These are phyloP conservation scores for Blastobotrys americana DNA, from an alignment of 805 yeast species.

Conservation along the genomic window DNA sequence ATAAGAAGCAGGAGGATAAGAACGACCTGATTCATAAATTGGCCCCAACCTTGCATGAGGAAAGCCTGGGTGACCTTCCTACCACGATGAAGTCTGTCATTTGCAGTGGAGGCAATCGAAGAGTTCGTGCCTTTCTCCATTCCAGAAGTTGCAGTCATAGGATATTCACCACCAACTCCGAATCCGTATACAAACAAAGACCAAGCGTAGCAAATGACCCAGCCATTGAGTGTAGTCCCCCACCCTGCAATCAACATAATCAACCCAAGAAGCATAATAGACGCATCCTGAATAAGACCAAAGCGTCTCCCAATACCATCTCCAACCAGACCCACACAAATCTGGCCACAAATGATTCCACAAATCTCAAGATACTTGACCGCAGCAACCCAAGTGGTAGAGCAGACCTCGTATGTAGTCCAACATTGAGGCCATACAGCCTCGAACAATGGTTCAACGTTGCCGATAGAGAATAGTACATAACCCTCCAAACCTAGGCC, in stretches of 20 bases:
- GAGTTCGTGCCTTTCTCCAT: slow-evolving; percentile 47
- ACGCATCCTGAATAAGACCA: slow-evolving; percentile 52
- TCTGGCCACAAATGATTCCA: slow-evolving; percentile 58
- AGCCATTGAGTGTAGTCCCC: slow-evolving; percentile 49
- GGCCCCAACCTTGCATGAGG: slow-evolving; percentile 95
- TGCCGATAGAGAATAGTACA: slow-evolving; percentile 34
- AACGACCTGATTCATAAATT: slow-evolving; percentile 83
- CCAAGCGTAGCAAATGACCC: slow-evolving; percentile 45
- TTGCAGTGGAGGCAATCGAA: slow-evolving; percentile 18
- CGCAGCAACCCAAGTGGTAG: slow-evolving; percentile 30
- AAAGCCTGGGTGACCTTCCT: slow-evolving; percentile 38
- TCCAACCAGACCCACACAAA: slow-evolving; percentile 48
- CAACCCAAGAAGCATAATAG: slow-evolving; percentile 53
- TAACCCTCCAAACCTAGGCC: slow-evolving; percentile 35
- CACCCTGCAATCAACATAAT: slow-evolving; percentile 53
- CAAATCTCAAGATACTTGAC: slow-evolving; percentile 31
- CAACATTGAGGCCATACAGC: slow-evolving; percentile 36
- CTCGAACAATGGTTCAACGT: slow-evolving; percentile 26
- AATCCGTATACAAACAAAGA: slow-evolving; percentile 42
- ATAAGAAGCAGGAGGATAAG: slow-evolving; percentile 70
- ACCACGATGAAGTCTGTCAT: slow-evolving; percentile 32
- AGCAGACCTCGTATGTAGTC: slow-evolving; percentile 25
- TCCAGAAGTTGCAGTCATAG: slow-evolving; percentile 55
- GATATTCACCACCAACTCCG: slow-evolving; percentile 65
- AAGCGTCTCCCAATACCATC: slow-evolving; percentile 56